Conservation (phyloP, 2,329 filamentous ascomycete genomes). For the Phyllosticta paracitricarpa region DNA sequence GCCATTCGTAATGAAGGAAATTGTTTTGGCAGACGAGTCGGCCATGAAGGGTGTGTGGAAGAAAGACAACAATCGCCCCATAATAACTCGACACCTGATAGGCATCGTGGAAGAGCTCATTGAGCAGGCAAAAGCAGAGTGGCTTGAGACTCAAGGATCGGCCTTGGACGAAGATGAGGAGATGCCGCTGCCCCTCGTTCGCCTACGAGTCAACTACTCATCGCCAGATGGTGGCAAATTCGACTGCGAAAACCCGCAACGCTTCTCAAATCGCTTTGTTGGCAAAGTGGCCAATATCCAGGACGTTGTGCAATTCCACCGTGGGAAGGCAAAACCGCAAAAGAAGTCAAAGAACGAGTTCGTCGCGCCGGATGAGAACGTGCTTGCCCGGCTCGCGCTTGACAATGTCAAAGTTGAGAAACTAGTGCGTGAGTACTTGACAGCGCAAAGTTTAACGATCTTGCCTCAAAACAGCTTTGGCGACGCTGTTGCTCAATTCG, state of each 20-base stretch:
- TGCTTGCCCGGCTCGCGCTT: constrained; percentile 51
- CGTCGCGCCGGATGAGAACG: constrained; percentile 54
- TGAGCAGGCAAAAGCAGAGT: constrained; percentile 68
- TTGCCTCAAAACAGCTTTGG: constrained; percentile 87
- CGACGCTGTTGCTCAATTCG: constrained; percentile 85
- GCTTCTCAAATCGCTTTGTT: constrained; percentile 86
- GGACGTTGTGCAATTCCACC: constrained; percentile 86
- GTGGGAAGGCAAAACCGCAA: constrained; percentile 60
- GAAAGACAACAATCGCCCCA: constrained; percentile 71
- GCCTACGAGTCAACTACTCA: constrained; percentile 83
- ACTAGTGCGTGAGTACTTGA: constrained; percentile 78
- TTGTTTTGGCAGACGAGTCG: constrained; percentile 65
- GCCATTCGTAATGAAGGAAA: constrained; percentile 79
- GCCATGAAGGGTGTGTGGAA: constrained; percentile 69
- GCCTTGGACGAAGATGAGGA: constrained; percentile 48
- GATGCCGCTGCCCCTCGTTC: constrained; percentile 70
- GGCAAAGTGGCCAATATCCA: constrained; percentile 88
- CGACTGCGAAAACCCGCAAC: constrained; percentile 88
- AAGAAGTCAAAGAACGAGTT: constrained; percentile 39
- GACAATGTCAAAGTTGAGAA: constrained; percentile 81
- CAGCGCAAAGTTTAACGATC: constrained; percentile 81
- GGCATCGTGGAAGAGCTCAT: constrained; percentile 78
- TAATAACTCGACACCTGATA: constrained; percentile 69
- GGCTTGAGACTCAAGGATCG: constrained; percentile 63
- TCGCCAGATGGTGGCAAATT: constrained; percentile 76